Evolutionary conservation across 352 stramenopile genomes (phyloP).

Genomic region (Globisporangium polare): DNA sequence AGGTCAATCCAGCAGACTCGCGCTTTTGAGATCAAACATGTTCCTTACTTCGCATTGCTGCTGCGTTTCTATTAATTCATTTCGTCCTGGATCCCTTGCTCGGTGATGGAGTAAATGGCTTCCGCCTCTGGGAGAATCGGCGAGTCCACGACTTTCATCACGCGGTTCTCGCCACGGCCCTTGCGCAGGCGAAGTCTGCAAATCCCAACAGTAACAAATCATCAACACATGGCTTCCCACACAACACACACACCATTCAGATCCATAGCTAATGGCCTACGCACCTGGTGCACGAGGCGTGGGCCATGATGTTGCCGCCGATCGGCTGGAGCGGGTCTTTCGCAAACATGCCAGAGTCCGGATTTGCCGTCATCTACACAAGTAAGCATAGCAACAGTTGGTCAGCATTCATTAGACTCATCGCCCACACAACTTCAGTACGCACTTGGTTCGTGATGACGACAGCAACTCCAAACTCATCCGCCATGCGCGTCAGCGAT

Average conservation of each 20-base stretch:
- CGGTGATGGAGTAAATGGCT: conserved; percentile 97
- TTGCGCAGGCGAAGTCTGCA: conserved; percentile 92
- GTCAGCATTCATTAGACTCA: background rate
- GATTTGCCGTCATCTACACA: conserved; percentile 83
- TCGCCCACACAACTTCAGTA: background rate
- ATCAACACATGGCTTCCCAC: conserved; percentile 1
- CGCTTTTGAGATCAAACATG: conserved; percentile 3
- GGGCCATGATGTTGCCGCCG: conserved; percentile 89
- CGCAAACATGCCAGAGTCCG: conserved; percentile 88
- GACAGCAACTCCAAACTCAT: conserved; percentile 99
- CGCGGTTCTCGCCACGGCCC: conserved; percentile 96
- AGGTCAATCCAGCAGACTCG: background rate
- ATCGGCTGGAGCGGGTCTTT: conserved; percentile 90
- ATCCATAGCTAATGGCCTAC: conserved; percentile 2
- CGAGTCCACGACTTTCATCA: conserved; percentile 97
- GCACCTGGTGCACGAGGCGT: conserved; percentile 79
- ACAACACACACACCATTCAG: too few relatives aligned
- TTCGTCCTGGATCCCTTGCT: conserved; percentile 92
- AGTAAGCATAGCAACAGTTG: background rate
- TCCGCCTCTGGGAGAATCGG: conserved; percentile 97
- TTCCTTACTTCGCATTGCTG: background rate
- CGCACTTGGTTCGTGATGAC: conserved; percentile 86
- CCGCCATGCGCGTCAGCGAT: conserved; percentile 94
- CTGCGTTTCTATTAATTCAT: conserved; percentile 52
- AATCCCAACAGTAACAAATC: background rate